These are phyloP conservation scores for Klebsormidium nitens DNA, from an alignment of 139 green algal genomes.

Conservation along the genomic window DNA sequence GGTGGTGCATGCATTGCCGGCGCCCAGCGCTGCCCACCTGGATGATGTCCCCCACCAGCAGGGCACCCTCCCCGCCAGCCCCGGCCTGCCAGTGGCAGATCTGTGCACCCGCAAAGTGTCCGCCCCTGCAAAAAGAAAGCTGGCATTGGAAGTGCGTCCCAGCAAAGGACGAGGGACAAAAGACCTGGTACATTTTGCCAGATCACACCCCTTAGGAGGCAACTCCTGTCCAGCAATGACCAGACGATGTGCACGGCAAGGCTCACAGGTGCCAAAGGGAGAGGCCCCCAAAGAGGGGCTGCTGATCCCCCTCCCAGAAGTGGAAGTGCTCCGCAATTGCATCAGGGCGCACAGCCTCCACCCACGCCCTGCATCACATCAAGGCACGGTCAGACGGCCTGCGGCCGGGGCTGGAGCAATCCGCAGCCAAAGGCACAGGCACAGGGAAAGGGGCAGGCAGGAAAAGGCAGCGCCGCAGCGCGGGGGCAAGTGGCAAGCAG, in stretches of 20 bases:
- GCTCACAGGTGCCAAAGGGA: slow-evolving; percentile 14
- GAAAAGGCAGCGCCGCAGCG: background rate
- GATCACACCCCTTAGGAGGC: too few species aligned
- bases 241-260: too few species aligned
- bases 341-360: too few species aligned
- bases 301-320: slow-evolving; percentile 19
- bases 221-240: too few species aligned
- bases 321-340: background rate
- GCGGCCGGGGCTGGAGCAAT: too few species aligned
- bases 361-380: background rate
- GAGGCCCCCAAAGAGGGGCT: background rate
- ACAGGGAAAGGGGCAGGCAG: background rate
- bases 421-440: too few species aligned
- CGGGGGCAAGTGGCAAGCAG: background rate
- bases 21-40: slow-evolving; percentile 2
- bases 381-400: too few species aligned
- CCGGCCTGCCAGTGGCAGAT: slow-evolving; percentile 12
- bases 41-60: slow-evolving; percentile 20
- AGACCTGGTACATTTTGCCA: too few species aligned
- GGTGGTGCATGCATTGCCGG: background rate
- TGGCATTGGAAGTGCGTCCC: too few species aligned
- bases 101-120: slow-evolving; percentile 41
- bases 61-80: slow-evolving; percentile 13
- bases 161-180: too few species aligned
- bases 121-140: too few species aligned